Conservation (phyloP, 108 stramenopile genomes). For the Stephanodiscus minutulus region DNA sequence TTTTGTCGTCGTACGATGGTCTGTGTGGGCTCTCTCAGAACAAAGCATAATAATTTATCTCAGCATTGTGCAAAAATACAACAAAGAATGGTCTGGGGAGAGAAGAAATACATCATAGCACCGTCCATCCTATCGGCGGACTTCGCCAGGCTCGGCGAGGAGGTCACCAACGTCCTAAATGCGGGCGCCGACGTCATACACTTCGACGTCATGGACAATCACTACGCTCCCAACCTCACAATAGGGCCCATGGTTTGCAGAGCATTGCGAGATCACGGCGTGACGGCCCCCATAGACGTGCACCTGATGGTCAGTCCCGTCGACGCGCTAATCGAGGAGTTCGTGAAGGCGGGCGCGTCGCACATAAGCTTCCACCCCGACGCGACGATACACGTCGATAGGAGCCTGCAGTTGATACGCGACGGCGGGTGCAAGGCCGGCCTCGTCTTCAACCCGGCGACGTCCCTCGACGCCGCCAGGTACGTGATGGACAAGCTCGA, state of each 20-base stretch:
- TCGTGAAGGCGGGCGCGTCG: conserved; percentile 96
- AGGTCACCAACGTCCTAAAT: conserved; percentile 95
- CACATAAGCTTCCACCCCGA: conserved; percentile 99
- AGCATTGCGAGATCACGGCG: conserved; percentile 97
- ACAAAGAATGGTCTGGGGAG: conserved; percentile 80
- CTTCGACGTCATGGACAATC: conserved; percentile 99
- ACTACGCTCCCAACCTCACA: conserved; percentile 98
- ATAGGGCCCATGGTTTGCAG: conserved; percentile 99
- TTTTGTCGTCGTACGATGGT: no score
- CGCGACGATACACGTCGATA: conserved; percentile 94
- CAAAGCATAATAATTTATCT: no score
- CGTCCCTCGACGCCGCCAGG: conserved; percentile 85
- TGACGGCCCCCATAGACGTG: conserved; percentile 98
- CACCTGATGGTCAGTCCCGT: conserved; percentile 98
- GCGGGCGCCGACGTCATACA: conserved; percentile 99
- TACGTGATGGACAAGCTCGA: conserved; percentile 98
- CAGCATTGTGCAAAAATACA: background rate
- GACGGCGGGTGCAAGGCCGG: conserved; percentile 96
- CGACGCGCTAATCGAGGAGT: conserved; percentile 91
- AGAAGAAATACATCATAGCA: conserved; percentile 96
- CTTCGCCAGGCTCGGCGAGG: conserved; percentile 95
- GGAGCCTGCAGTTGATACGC: conserved; percentile 95
- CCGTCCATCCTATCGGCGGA: conserved; percentile 99
- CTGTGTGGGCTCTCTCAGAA: no score
- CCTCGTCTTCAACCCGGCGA: conserved; percentile 98